phyloP scores from a whole-genome alignment of 768 basidiomycete genomes.

The Rhodotorula babjevae region DNA sequence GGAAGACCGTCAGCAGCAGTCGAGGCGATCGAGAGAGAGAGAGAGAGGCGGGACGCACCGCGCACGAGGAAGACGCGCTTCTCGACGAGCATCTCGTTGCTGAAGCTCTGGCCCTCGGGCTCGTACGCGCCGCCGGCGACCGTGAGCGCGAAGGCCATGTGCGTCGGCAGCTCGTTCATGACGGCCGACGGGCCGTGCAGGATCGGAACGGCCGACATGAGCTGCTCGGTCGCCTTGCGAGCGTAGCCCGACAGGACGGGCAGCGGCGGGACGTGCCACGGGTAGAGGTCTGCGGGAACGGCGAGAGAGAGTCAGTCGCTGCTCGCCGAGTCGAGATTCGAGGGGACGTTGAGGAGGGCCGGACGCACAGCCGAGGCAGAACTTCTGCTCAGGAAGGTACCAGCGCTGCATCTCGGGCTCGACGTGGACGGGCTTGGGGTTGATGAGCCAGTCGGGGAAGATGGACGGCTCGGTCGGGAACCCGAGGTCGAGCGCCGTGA shows the following conservation, averaged over 20 bases:
- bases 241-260: constrained; percentile 27
- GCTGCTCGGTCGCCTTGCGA: constrained; percentile 6
- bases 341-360: not conserved
- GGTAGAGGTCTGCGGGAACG: constrained; percentile 12
- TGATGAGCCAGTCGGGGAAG: constrained; percentile 19
- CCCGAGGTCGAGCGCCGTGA: constrained; percentile 36
- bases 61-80: constrained; percentile 35
- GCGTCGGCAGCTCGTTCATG: constrained; percentile 15
- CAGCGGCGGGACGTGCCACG: constrained; percentile 20
- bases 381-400: constrained; percentile 8
- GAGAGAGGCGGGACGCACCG: not conserved
- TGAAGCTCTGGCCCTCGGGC: constrained; percentile 25
- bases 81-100: constrained; percentile 38
- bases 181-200: constrained; percentile 16
- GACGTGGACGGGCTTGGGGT: not conserved
- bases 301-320: not conserved
- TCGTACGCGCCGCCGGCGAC: constrained; percentile 31
- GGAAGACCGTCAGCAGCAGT: not conserved
- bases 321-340: no score
- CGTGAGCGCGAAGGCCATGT: constrained; percentile 29
- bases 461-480: constrained; percentile 28
- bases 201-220: constrained; percentile 27
- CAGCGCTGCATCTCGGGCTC: constrained; percentile 12
- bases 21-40: not conserved
- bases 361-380: constrained; percentile 10